A percentile compares a stretch with the other conserved stretches of the same genome.
These are phyloP conservation scores for Pseudozyma pruni DNA, from an alignment of 1,284 basidiomycete species.

Conservation along the genomic window DNA sequence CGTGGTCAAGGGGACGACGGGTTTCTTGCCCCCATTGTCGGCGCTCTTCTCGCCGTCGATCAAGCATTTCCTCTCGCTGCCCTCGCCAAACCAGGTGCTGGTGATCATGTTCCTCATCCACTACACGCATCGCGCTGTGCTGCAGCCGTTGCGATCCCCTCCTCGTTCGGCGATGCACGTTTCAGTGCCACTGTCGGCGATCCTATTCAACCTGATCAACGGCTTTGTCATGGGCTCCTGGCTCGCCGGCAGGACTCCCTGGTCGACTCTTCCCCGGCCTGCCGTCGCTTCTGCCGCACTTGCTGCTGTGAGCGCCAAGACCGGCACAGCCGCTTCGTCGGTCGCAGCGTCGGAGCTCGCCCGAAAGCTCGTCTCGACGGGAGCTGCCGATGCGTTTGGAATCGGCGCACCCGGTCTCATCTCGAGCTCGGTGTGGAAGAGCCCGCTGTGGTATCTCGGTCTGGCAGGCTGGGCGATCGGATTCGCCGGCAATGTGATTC, in stretches of 20 bases:
- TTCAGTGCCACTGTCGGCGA: slow-evolving; percentile 73
- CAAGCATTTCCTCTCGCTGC: slow-evolving; percentile 63
- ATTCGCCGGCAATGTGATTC: slow-evolving; percentile 80
- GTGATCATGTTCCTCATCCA: slow-evolving; percentile 77
- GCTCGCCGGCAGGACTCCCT: slow-evolving; percentile 50
- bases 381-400: slow-evolving; percentile 24
- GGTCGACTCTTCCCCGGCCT: slow-evolving; percentile 42
- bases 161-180: slow-evolving; percentile 82
- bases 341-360: slow-evolving; percentile 19
- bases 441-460: slow-evolving; percentile 74
- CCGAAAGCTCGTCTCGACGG: slow-evolving; percentile 27
- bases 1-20: slow-evolving; percentile 18
- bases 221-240: slow-evolving; percentile 78
- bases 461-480: slow-evolving; percentile 77
- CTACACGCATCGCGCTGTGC: slow-evolving; percentile 83
- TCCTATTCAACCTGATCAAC: slow-evolving; percentile 79
- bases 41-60: slow-evolving; percentile 60
- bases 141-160: slow-evolving; percentile 84
- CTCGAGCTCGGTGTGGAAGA: slow-evolving; percentile 60
- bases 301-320: slow-evolving; percentile 12
- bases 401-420: slow-evolving; percentile 38
- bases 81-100: slow-evolving; percentile 73
- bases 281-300: slow-evolving; percentile 65
- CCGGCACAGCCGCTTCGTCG: slow-evolving; percentile 7
- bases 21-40: slow-evolving; percentile 19